Percentiles rank a stretch among this genome's conserved stretches.
Evolutionary conservation across 495 filamentous ascomycete genomes (phyloP).

Genomic region (Antarctomyces pellizariae): DNA sequence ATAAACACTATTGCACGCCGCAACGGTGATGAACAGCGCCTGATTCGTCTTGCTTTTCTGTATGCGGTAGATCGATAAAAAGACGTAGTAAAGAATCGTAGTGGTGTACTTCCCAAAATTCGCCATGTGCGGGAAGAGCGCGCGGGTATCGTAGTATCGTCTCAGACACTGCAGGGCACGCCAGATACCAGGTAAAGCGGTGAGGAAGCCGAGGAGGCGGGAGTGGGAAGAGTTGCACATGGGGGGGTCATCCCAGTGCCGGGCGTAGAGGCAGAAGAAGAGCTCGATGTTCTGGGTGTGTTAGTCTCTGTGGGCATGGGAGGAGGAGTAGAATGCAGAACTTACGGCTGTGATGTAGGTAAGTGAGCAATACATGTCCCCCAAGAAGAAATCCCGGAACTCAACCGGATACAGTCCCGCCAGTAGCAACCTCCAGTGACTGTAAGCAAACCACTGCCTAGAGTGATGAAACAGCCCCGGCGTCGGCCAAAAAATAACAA

Average conservation of each 20-base stretch:
- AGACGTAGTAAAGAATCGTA: constrained; percentile 57
- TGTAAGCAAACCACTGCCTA: constrained; percentile 64
- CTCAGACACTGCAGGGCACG: constrained; percentile 75
- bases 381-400: constrained; percentile 91
- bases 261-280: constrained; percentile 83
- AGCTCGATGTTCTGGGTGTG: constrained; percentile 51
- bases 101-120: constrained; percentile 84
- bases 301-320: background rate
- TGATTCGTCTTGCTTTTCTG: constrained; percentile 26
- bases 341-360: constrained; percentile 75
- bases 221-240: constrained; percentile 77
- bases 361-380: constrained; percentile 90
- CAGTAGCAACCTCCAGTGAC: constrained; percentile 65
- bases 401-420: constrained; percentile 83
- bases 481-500: constrained; percentile 51
- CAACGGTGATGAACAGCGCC: constrained; percentile 54
- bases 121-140: constrained; percentile 75
- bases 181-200: constrained; percentile 65
- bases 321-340: constrained; percentile 5
- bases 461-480: constrained; percentile 53
- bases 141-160: constrained; percentile 68
- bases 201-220: constrained; percentile 65
- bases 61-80: constrained; percentile 63
- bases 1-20: constrained; percentile 59
- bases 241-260: constrained; percentile 41